These are phyloP conservation scores for Podospora fimiseda DNA, from an alignment of 495 filamentous ascomycete species.

Conservation along the genomic window DNA sequence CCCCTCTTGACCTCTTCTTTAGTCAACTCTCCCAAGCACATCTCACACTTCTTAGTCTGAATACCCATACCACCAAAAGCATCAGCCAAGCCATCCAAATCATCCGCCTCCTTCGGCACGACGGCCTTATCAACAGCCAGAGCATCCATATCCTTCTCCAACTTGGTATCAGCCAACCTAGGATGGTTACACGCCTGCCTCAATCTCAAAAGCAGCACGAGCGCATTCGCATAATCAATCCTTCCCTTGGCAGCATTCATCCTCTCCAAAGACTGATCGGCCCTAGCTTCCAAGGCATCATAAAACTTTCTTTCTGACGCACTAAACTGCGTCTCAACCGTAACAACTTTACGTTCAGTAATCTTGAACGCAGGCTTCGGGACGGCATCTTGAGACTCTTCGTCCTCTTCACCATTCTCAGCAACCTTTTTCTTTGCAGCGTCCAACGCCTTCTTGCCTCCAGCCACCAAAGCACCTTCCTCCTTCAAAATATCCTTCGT, in stretches of 20 bases:
- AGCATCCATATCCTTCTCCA: slow-evolving; percentile 83
- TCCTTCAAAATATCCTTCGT: slow-evolving; percentile 92
- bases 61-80: slow-evolving; percentile 80
- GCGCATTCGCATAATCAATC: slow-evolving; percentile 56
- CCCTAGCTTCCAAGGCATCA: slow-evolving; percentile 70
- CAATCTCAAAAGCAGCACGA: slow-evolving; percentile 80
- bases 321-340: slow-evolving; percentile 71
- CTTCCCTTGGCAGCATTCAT: slow-evolving; percentile 73
- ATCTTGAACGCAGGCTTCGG: slow-evolving; percentile 68
- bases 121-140: slow-evolving; percentile 55
- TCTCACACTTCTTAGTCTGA: slow-evolving; percentile 75
- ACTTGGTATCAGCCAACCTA: slow-evolving; percentile 71
- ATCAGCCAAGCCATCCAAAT: slow-evolving; percentile 76
- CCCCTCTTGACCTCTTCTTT: slow-evolving; percentile 51
- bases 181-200: slow-evolving; percentile 94
- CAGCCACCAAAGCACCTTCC: slow-evolving; percentile 67
- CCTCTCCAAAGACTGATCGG: slow-evolving; percentile 74
- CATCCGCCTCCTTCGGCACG: slow-evolving; percentile 47
- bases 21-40: slow-evolving; percentile 70
- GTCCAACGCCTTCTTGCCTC: slow-evolving; percentile 47
- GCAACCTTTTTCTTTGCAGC: slow-evolving; percentile 42
- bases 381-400: slow-evolving; percentile 9
- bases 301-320: slow-evolving; percentile 79
- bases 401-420: slow-evolving; percentile 40
- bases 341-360: slow-evolving; percentile 78